Conservation (phyloP, 805 yeast genomes). For the Yarrowia osloensis region DNA sequence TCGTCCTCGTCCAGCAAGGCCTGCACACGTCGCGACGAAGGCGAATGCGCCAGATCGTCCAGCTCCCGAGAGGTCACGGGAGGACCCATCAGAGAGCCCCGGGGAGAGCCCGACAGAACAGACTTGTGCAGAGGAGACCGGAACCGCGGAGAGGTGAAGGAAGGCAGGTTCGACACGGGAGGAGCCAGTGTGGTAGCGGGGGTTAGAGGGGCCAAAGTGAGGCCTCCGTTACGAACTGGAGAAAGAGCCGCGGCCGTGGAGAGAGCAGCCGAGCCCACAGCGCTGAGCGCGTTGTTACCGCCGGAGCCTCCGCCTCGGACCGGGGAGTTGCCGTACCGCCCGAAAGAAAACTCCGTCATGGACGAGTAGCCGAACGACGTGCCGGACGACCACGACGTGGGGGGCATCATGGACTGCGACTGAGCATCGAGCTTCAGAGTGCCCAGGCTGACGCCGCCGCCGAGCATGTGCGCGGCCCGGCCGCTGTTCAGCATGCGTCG, state of each 20-base stretch:
- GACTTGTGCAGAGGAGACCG: constrained; percentile 24
- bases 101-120: constrained; percentile 16
- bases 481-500: constrained; percentile 28
- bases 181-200: constrained; percentile 29
- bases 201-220: constrained; percentile 34
- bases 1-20: constrained; percentile 39
- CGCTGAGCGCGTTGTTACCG: constrained; percentile 12
- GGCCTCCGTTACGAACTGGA: constrained; percentile 27
- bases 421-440: constrained; percentile 10
- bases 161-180: constrained; percentile 9
- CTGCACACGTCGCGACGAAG: constrained; percentile 8
- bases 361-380: constrained; percentile 29
- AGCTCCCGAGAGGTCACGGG: constrained; percentile 6
- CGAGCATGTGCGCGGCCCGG: constrained; percentile 14
- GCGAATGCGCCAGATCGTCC: constrained; percentile 10
- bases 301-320: background rate
- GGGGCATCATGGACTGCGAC: constrained; percentile 22
- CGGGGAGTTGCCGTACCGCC: constrained; percentile 19
- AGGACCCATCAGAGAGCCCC: constrained; percentile 13
- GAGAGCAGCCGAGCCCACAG: constrained; percentile 13
- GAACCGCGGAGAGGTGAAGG: constrained; percentile 20
- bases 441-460: constrained; percentile 15
- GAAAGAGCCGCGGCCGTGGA: constrained; percentile 9
- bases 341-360: constrained; percentile 23
- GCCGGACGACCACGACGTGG: constrained; percentile 8